A percentile compares a stretch with the other conserved stretches of the same genome.
phyloP scores from a whole-genome alignment of 495 filamentous ascomycete genomes.

The Aspergillus campestris region DNA sequence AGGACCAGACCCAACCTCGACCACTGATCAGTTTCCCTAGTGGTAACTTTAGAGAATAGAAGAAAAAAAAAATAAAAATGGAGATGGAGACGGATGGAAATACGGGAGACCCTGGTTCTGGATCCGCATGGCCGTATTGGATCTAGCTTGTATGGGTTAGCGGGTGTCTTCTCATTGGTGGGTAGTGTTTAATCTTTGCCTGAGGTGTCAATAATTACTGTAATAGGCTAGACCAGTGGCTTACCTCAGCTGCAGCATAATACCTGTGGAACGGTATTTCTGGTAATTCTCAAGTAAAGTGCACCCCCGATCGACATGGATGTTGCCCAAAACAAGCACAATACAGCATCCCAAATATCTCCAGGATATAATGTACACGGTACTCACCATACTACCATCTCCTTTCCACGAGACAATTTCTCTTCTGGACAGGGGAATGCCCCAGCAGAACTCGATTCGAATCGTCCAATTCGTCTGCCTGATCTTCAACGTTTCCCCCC shows the following conservation, averaged over 20 bases:
- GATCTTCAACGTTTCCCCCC: constrained; percentile 1
- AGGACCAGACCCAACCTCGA: too few species aligned
- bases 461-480: not conserved
- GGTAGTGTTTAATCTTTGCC: too few species aligned
- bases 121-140: too few species aligned
- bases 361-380: constrained; percentile 21
- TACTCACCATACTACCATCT: constrained; percentile 18
- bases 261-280: too few species aligned
- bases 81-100: too few species aligned
- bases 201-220: too few species aligned
- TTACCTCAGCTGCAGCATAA: too few species aligned
- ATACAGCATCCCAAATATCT: constrained; percentile 3
- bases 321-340: constrained; percentile 12
- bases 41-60: not conserved
- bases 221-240: too few species aligned
- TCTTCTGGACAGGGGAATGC: constrained; percentile 2
- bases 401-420: constrained; percentile 4
- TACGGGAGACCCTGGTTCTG: too few species aligned
- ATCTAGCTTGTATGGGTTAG: too few species aligned
- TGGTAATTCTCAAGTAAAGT: too few species aligned
- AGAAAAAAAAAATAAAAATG: not conserved
- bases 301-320: constrained; percentile 10
- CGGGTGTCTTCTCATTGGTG: too few species aligned
- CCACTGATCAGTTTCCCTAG: not conserved
- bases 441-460: not conserved